Conservation (phyloP, 2,329 filamentous ascomycete genomes). For the Meredithiella fracta region DNA sequence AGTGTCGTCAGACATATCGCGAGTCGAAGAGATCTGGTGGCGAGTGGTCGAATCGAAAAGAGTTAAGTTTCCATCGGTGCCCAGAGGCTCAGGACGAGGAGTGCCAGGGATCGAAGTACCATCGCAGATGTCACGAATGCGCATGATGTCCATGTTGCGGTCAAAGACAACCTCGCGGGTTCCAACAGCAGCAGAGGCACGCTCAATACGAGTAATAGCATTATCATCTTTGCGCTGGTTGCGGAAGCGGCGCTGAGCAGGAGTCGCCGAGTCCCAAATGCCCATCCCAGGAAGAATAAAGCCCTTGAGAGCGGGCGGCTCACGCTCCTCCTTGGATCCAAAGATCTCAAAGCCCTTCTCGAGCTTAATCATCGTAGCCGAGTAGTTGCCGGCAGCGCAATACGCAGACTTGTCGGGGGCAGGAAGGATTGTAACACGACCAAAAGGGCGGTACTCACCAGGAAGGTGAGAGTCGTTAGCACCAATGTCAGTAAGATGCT, state of each 20-base stretch:
- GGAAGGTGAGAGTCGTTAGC: background rate
- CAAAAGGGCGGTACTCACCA: conserved; percentile 9
- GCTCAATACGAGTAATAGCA: conserved; percentile 49
- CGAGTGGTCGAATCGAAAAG: background rate
- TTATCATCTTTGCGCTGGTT: conserved; percentile 66
- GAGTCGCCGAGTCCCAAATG: conserved; percentile 63
- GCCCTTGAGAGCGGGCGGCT: conserved; percentile 40
- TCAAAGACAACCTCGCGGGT: conserved; percentile 50
- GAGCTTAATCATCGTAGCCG: conserved; percentile 12
- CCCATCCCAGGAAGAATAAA: conserved; percentile 63
- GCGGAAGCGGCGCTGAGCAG: conserved; percentile 54
- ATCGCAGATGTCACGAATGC: conserved; percentile 41
- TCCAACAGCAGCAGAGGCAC: conserved; percentile 45
- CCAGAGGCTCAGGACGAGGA: conserved; percentile 4
- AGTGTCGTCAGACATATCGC: too few species aligned
- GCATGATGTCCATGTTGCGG: conserved; percentile 31
- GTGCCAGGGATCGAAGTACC: conserved; percentile 28
- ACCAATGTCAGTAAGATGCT: background rate
- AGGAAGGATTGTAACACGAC: background rate
- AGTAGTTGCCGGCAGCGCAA: conserved; percentile 7
- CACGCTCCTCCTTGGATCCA: conserved; percentile 7
- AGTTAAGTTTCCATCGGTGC: background rate
- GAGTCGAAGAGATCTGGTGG: too few species aligned
- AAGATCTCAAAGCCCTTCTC: conserved; percentile 8
- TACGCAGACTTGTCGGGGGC: background rate